Base-by-base conservation (phyloP, 352 stramenopile species). In the Pseudoperonospora humuli region DNA sequence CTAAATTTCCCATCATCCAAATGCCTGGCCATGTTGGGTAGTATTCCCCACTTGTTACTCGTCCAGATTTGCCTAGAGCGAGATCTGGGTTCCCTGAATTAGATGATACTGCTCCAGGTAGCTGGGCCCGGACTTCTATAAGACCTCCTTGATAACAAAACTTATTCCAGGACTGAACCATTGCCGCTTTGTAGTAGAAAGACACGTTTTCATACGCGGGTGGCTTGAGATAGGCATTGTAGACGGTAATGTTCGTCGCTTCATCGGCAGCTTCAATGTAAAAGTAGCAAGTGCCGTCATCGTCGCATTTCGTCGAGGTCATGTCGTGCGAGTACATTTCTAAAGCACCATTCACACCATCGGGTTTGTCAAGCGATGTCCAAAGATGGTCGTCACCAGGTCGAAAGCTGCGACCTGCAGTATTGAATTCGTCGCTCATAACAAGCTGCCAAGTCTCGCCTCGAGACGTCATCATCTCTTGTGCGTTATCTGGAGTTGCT, bases 1-100 rank as follows among this genome's bases (percentile, higher is more conserved):
- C 93, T 9, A 98, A 62, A 68, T 98, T 97, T 5, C 95, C 95
- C 40, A 98, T 70, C 35, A 98, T 64, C 93, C 95, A 98, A 50
- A 98, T 86, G 7, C 93, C 93, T 0, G 94, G 94, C 94, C 94
- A 98, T 39, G 75, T 85, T 23, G 77, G 76, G 52, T 71, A 90
- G 27, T 57, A 73, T 29, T 54, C 49, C 17, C 51, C 57, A n/a
- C 27, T 54, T 17, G 39, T 33, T 6, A 48, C 41, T 14, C 46
- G 45, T 5, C 51, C 51, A 1, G 41, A 71, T 32, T 80, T 27
- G 13, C 36, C 36, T 21, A 20, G 13, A 11, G 21, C 36, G 2
- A 76, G 21, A 37, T 84, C 69, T 13, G 70, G 72, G 26, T 84
- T 84, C 0, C 57, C 54, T 1, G 60, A 74, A 1, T 44, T 45